Evolutionary conservation across 106 monocot genomes (phyloP), one percentile per base, ranked within the genome.

Genomic region (Dioscorea dumetorum): DNA sequence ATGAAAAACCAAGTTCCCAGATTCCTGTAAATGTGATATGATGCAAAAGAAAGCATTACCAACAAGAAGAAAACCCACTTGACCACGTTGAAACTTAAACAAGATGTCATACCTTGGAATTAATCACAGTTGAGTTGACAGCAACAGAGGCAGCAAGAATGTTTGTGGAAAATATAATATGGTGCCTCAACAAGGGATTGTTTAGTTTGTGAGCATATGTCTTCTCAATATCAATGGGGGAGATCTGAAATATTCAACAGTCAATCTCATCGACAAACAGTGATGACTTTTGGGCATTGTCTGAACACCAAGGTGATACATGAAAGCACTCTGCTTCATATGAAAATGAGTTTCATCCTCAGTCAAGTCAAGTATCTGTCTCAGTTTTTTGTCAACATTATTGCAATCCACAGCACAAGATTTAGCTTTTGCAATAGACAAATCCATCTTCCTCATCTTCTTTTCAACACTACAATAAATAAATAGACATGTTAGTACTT

Each of bases 201-300:
- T 76, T 66, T 66, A 79, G 52, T 64, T 77, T 83, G 12, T 71
- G 21, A 32, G 24, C 67, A 59, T 73, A 17, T 12, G 61, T 62
- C 20, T 61, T 9, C 56, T 69, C 77, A 19, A 15, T 41, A 64
- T 84, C 80, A 49, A n/a, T n/a, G 41, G 76, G 66, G 19, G 24
- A 19, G 74, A 67, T 73, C 66, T 91, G 54, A 95, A 88, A 60
- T 81, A 79, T 58, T 95, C 95, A 57, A 91, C 85, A 41, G 95
- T 95, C 78, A 95, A 78, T 75, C 95, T 91, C 91, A 95, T 83
- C 20, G 80, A 84, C 57, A 95, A 83, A 70, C 94, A 95, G 73
- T 95, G 94, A 22, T 74, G 76, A 67, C 83, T 83, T 81, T 95
- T 95, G 16, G 87, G 91, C 62, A 91, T 85, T 16, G 94, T 95